A percentile compares a stretch with the other conserved stretches of the same genome.
Conservation (phyloP, 768 basidiomycete species). For the Candolleomyces efflorescens region DNA sequence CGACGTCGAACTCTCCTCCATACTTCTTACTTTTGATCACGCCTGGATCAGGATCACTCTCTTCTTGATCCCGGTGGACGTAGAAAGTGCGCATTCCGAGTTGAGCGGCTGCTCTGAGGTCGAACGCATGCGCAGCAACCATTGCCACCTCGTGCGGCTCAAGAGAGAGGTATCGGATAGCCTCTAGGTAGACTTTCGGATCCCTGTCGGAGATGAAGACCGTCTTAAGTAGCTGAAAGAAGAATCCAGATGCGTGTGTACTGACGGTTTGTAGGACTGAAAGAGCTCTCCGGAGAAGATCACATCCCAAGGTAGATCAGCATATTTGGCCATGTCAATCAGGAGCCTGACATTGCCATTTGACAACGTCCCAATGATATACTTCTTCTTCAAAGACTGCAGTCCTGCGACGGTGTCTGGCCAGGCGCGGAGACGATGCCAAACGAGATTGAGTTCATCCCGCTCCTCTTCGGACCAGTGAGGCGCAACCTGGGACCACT, state of each 20-base stretch:
- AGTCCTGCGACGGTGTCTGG: constrained; percentile 49
- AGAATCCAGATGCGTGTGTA: constrained; percentile 3
- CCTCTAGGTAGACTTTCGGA: constrained; percentile 46
- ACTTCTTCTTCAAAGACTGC: constrained; percentile 43
- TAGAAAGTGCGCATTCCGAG: constrained; percentile 59
- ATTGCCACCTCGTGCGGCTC: constrained; percentile 50
- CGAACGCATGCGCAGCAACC: constrained; percentile 61
- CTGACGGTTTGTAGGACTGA: constrained; percentile 62
- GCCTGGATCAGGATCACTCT: constrained; percentile 15
- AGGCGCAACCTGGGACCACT: constrained; percentile 47
- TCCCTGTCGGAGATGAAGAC: constrained; percentile 29
- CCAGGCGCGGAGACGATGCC: constrained; percentile 69
- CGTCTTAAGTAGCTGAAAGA: not conserved
- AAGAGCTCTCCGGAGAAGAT: constrained; percentile 61
- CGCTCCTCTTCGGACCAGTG: constrained; percentile 42
- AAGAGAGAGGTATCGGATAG: constrained; percentile 45
- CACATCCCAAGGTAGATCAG: constrained; percentile 59
- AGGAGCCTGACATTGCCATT: constrained; percentile 63
- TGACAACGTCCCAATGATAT: constrained; percentile 50
- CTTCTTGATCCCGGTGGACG: constrained; percentile 48
- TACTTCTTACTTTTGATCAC: constrained; percentile 41
- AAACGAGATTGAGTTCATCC: constrained; percentile 41
- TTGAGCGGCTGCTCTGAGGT: constrained; percentile 48
- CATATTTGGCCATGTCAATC: constrained; percentile 61
- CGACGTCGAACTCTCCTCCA: constrained; percentile 56